A percentile compares a stretch with the other conserved stretches of the same genome.
Conservation (phyloP, 768 basidiomycete species). For the Pisolithus sp. region DNA sequence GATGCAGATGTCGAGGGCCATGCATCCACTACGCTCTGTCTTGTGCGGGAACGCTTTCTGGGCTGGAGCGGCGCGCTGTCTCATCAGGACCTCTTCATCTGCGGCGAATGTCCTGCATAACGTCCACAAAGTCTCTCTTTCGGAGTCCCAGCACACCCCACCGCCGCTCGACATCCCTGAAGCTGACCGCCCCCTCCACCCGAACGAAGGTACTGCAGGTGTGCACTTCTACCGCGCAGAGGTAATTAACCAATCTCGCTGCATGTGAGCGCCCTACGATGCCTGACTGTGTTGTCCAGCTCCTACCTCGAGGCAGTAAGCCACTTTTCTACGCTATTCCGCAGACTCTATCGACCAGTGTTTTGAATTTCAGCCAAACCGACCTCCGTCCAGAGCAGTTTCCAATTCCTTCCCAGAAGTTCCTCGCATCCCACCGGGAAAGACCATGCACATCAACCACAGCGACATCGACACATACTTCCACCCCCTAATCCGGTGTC, state of each 20-base stretch:
- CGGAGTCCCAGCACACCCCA: not conserved
- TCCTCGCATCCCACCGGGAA: conserved; percentile 21
- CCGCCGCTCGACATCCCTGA: not conserved
- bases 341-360: no score
- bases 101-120: not conserved
- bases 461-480: conserved; percentile 29
- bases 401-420: conserved; percentile 17
- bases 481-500: conserved; percentile 29
- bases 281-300: not conserved
- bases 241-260: not conserved
- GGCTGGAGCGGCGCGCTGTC: no score
- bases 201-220: not conserved
- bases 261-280: not conserved
- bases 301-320: not conserved
- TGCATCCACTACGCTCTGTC: not conserved
- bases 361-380: not conserved
- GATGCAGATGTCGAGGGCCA: not conserved
- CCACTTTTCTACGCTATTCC: not conserved
- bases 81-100: not conserved
- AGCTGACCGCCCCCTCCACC: not conserved
- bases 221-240: not conserved
- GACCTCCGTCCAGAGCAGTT: not conserved
- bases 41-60: not conserved
- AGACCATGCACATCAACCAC: conserved; percentile 30
- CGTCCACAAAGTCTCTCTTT: not conserved